Evolutionary conservation across 179 eudicot genomes (phyloP), one percentile per base, ranked within the genome.

Genomic region (Gypsophila paniculata): DNA sequence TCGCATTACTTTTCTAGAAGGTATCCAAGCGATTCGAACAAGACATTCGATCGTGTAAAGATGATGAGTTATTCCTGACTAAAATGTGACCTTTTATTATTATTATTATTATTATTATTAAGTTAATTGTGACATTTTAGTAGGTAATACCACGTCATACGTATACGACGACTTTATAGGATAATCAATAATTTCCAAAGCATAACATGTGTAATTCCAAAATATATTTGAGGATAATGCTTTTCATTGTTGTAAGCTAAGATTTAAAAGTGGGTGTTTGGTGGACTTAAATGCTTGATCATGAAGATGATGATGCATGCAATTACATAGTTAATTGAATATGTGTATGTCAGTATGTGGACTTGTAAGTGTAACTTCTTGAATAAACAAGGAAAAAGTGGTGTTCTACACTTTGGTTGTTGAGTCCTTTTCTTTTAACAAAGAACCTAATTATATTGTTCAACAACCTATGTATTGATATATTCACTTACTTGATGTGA

Each of bases 391-490:
- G 7, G 2, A 36, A 54, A 46, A 65, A 57, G 13, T 34, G 13
- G 58, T 51, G 23, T 26, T 15, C 14, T 54, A n/a, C 61, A 8
- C 3, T 48, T 68, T 58, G 18, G 72, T 67, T 49, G 62, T 34
- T 68, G 46, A 72, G 69, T 25, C 70, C 12, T 23, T 66, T 66
- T 72, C 69, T 67, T 51, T 46, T 44, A 74, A 51, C 62, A 61
- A 75, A 55, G 67, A 61, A 36, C 63, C 32, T 29, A 52, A 4
- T 29, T 29, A 29, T 4, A 29, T 4, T 11, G n/a, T 61, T 67
- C 62, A 69, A 70, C 72, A 36, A 64, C 70, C 71, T 62, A 68
- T 38, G 51, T 14, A 1, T 21, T 11, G 19, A 42, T 38, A 14
- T 4, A 66, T 54, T 48, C 13, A 34, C 34, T 11, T 36, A 32